Conservation (phyloP, 257 asterid species). For the Cynanchum wilfordii region DNA sequence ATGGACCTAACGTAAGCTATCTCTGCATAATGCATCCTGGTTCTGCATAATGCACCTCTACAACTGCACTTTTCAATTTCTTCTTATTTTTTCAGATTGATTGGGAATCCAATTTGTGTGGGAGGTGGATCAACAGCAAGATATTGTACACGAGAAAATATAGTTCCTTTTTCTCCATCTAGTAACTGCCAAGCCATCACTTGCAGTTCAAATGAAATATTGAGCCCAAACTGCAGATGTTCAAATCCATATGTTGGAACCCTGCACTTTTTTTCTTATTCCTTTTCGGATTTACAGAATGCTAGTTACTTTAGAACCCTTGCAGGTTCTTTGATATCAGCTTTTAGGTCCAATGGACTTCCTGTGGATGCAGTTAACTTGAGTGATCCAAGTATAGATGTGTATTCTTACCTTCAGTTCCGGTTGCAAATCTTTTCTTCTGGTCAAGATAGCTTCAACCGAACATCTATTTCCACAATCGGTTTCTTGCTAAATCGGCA, state of each 20-base stretch:
- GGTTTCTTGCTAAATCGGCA: conserved; percentile 74
- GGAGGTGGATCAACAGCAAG: conserved; percentile 34
- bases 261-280: conserved; percentile 55
- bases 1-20: conserved; percentile 42
- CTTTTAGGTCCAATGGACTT: conserved; percentile 41
- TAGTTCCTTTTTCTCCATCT: conserved; percentile 23
- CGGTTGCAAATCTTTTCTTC: conserved; percentile 69
- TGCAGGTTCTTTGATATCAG: conserved; percentile 40
- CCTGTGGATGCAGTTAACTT: conserved; percentile 62
- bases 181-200: conserved; percentile 39
- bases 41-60: background rate
- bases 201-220: conserved; percentile 39
- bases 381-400: conserved; percentile 42
- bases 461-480: conserved; percentile 46
- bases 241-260: conserved; percentile 70
- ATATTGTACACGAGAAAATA: conserved; percentile 36
- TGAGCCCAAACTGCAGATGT: conserved; percentile 68
- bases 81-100: conserved; percentile 39
- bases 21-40: background rate
- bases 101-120: conserved; percentile 61
- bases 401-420: conserved; percentile 42
- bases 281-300: conserved; percentile 67
- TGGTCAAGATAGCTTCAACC: conserved; percentile 43
- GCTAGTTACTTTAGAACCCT: conserved; percentile 49
- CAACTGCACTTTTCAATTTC: background rate